Base-by-base conservation (phyloP, 805 yeast species). In the Millerago galiae region DNA sequence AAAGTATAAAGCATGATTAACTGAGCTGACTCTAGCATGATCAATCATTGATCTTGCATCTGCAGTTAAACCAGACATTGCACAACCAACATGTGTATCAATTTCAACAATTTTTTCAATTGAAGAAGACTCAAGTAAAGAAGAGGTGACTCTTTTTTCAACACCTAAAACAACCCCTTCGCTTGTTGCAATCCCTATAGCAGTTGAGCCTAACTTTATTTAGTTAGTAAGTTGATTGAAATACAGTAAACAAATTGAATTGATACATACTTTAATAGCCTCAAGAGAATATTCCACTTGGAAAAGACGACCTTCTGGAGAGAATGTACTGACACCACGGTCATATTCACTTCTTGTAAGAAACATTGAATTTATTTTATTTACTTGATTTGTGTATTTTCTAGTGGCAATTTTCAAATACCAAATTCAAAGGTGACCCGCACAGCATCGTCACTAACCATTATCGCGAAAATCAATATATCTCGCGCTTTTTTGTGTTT, bases 331-430 rank as follows among this genome's bases (percentile, higher is more conserved):
- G 38, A 93, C 99, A 50, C 99, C 99, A 65, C 99, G 84, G 63
- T 93, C 99, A 65, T 93, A 93, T 72, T 93, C 99, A 68, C 95
- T 85, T 81, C 99, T 84, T n/a, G 99, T 93, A 53, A 93, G 76
- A 68, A 93, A 93, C 99, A 93, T 93, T 41, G 29, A 11, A 10
- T 14, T 21, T 18, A 17, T 15, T 29, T 5, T 34, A 24, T 10
- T 13, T 27, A 24, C 9, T 27, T 35, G 16, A 16, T 3, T 16
- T 27, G 17, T 16, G 18, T 15, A 29, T 10, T 15, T 26, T 35
- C n/a, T 34, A 34, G 29, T 37, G 44, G 37, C 29, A 27, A 38
- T 33, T 33, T 32, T 31, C 26, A 27, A 17, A 18, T 29, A 15
- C 14, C 4, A n/a, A 29, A 29, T 8, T 2, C 3, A 8, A 11